Conservation (phyloP, 371 early-diverging fungal genomes). For the Coemansia sp. region DNA sequence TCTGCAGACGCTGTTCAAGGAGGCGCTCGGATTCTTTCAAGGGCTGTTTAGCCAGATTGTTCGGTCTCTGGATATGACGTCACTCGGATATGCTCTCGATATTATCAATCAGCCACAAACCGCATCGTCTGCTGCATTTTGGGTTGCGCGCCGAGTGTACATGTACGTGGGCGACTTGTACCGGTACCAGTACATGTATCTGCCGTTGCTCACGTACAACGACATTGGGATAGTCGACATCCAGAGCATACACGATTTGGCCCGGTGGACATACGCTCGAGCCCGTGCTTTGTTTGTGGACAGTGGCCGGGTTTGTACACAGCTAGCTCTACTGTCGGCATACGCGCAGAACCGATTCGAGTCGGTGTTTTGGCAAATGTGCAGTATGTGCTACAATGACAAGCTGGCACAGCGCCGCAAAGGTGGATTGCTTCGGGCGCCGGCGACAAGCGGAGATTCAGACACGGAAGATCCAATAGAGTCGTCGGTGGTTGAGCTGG, state of each 20-base stretch:
- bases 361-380: conserved; percentile 40
- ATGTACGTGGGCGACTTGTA: conserved; percentile 40
- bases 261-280: conserved; percentile 29
- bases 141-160: conserved; percentile 30
- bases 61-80: not conserved
- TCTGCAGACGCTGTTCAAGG: conserved; percentile 31
- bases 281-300: conserved; percentile 32
- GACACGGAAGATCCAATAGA: conserved; percentile 25
- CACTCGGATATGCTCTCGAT: conserved; percentile 15
- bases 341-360: conserved; percentile 23
- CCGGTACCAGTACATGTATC: conserved; percentile 41
- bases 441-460: not conserved
- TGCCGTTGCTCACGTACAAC: conserved; percentile 26
- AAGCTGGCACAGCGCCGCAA: not conserved
- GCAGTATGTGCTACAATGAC: conserved; percentile 28
- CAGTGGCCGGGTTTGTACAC: conserved; percentile 31
- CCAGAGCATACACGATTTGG: conserved; percentile 8
- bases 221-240: conserved; percentile 16
- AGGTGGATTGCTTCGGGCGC: not conserved
- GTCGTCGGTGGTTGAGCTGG: conserved; percentile 17
- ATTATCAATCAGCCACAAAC: not conserved
- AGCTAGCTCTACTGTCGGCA: conserved; percentile 28
- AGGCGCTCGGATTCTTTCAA: conserved; percentile 42
- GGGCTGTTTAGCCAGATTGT: conserved; percentile 12
- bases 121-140: conserved; percentile 7